These are phyloP conservation scores for Nothophytophthora sp. DNA, from an alignment of 352 stramenopile genomes.

Conservation along the genomic window DNA sequence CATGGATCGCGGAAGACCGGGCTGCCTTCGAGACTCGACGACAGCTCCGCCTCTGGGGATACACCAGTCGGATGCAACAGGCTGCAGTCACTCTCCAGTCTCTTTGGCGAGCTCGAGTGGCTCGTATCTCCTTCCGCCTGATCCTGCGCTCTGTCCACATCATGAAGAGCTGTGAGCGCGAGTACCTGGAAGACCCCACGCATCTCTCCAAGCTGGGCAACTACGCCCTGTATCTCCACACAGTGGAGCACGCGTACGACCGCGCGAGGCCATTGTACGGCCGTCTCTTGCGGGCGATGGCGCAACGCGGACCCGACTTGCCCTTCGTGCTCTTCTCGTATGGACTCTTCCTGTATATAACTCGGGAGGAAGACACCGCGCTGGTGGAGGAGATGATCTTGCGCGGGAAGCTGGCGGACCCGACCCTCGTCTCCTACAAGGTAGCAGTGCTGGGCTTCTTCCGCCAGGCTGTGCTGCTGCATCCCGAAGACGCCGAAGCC, in stretches of 20 bases:
- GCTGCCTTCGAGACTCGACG: slow-evolving; percentile 42
- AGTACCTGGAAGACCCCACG: slow-evolving; percentile 77
- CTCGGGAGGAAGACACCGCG: slow-evolving; percentile 63
- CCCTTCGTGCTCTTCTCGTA: slow-evolving; percentile 85
- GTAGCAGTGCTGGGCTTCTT: slow-evolving; percentile 82
- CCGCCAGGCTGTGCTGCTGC: slow-evolving; percentile 66
- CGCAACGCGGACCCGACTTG: slow-evolving; percentile 67
- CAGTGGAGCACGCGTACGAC: slow-evolving; percentile 78
- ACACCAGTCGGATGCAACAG: slow-evolving; percentile 57
- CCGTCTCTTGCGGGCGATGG: slow-evolving; percentile 75
- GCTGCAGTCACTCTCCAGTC: slow-evolving; percentile 51
- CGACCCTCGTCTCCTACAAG: slow-evolving; percentile 67
- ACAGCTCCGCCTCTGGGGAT: slow-evolving; percentile 67
- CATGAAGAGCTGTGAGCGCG: slow-evolving; percentile 69
- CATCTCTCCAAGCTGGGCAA: slow-evolving; percentile 80
- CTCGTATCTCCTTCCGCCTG: slow-evolving; percentile 55
- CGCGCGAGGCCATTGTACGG: slow-evolving; percentile 70
- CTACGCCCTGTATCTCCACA: slow-evolving; percentile 82
- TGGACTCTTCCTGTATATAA: slow-evolving; percentile 71
- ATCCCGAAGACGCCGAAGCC: slow-evolving; percentile 54
- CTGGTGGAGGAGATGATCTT: slow-evolving; percentile 71
- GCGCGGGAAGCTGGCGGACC: slow-evolving; percentile 57
- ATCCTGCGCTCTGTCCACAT: slow-evolving; percentile 66
- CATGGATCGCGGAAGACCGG: slow-evolving; percentile 53
- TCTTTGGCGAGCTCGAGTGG: slow-evolving; percentile 55